Evolutionary conservation across 129 eudicot species (phyloP), one percentile per base, ranked within the genome.

Genomic region (Solidago caesia): DNA sequence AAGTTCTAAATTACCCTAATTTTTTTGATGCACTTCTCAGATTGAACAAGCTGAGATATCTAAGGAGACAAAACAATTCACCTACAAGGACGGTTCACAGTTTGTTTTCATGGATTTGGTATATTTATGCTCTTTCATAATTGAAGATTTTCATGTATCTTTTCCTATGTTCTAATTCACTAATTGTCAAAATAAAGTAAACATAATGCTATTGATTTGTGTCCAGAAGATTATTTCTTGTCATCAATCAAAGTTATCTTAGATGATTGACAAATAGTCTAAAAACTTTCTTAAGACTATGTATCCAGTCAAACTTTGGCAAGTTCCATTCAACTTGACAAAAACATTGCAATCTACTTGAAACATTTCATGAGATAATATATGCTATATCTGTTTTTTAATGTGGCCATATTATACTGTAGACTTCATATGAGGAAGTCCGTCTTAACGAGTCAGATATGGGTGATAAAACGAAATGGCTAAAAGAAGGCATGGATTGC

Each of bases 401-500:
- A 33, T 58, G 44, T 29, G 39, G 51, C 12, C 43, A 44, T 45
- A 16, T 51, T 39, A 27, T 51, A 49, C 66, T 13, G 79, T 80
- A 94, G 98, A 82, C 58, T 81, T 60, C 98, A 62, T 94, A 72
- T 47, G 98, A 91, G 79, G 98, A 94, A 87, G 85, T 47, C 64
- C 93, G 97, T 74, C 91, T 94, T 42, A 88, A 87, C 60, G 96
- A 84, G 64, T 52, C 87, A 57, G 97, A 90, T 62, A 87, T 94
- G 81, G 98, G 96, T 76, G 98, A 90, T 71, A 88, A 84, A 78
- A 57, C 81, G 7, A 90, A 86, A 83, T 94, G 96, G 93, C 83
- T 94, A 67, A 94, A 94, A 88, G 99, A 94, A 78, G 97, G 99
- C 91, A 94, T 94, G 97, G 99, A 94, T 78, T 94, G 97, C 89